Conservation (phyloP, 106 monocot genomes). For the Vanilla planifolia region DNA sequence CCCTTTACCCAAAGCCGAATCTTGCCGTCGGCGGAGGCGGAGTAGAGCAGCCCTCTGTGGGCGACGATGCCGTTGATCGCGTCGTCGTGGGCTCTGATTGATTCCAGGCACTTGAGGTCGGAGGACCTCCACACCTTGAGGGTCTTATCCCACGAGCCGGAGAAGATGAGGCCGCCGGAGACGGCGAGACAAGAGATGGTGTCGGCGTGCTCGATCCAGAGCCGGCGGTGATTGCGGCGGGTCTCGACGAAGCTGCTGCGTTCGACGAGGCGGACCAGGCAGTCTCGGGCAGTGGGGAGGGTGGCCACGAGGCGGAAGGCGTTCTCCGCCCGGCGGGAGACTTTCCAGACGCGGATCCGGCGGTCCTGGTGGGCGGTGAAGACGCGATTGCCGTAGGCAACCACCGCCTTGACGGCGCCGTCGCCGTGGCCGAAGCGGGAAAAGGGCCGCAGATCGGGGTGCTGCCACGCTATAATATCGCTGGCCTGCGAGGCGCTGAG, state of each 20-base stretch:
- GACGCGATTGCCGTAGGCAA: conserved; percentile 35
- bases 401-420: conserved; percentile 64
- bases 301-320: conserved; percentile 37
- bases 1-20: conserved; percentile 60
- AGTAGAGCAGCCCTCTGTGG: conserved; percentile 28
- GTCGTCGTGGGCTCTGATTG: conserved; percentile 69
- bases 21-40: conserved; percentile 72
- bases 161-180: conserved; percentile 39
- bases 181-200: conserved; percentile 74
- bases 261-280: conserved; percentile 34
- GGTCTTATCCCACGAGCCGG: conserved; percentile 80
- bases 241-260: conserved; percentile 66
- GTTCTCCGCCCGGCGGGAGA: conserved; percentile 44
- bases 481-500: conserved; percentile 56
- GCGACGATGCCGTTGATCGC: conserved; percentile 54
- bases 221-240: conserved; percentile 39
- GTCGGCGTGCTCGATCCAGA: conserved; percentile 88
- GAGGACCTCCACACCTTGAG: conserved; percentile 66
- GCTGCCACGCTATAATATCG: conserved; percentile 74
- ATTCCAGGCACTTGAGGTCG: conserved; percentile 65
- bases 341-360: conserved; percentile 62
- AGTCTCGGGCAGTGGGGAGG: conserved; percentile 62
- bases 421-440: conserved; percentile 53
- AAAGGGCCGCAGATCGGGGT: conserved; percentile 57
- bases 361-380: conserved; percentile 84